phyloP scores from a whole-genome alignment of 2,329 filamentous ascomycete species.

The Fusarium sp. region DNA sequence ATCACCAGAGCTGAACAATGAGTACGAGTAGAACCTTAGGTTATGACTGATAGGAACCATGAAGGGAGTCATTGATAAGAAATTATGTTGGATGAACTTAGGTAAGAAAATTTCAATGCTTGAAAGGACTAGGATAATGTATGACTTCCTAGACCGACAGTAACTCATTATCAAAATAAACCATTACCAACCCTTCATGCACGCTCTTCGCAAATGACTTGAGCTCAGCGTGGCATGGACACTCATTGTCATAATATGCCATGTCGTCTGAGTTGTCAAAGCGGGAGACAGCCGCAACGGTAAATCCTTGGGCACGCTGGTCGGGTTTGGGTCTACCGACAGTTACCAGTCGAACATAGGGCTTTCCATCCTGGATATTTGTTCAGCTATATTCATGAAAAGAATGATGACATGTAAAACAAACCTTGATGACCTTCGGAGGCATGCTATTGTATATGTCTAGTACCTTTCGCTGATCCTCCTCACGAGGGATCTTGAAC shows the following conservation, averaged over 20 bases:
- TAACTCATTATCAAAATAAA: neutral
- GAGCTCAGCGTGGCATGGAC: neutral
- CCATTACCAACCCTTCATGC: neutral
- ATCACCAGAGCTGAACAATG: no score
- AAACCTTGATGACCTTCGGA: neutral
- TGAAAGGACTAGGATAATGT: neutral
- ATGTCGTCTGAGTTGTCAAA: neutral
- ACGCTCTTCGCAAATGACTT: neutral
- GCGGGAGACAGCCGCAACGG: neutral
- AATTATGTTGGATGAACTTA: neutral
- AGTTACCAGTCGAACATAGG: neutral
- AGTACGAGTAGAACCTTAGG: no score
- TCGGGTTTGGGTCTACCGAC: neutral
- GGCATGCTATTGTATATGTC: neutral
- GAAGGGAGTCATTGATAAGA: neutral
- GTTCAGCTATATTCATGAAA: neutral
- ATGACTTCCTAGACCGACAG: neutral
- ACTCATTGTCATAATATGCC: neutral
- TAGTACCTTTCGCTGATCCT: neutral
- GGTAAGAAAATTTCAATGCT: neutral
- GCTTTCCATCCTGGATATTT: neutral
- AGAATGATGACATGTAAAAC: neutral
- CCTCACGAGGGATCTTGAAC: neutral
- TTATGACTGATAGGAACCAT: neutral
- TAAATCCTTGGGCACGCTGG: neutral